phyloP scores from a whole-genome alignment of 768 basidiomycete species.

The Phlegmacium glaucopus region DNA sequence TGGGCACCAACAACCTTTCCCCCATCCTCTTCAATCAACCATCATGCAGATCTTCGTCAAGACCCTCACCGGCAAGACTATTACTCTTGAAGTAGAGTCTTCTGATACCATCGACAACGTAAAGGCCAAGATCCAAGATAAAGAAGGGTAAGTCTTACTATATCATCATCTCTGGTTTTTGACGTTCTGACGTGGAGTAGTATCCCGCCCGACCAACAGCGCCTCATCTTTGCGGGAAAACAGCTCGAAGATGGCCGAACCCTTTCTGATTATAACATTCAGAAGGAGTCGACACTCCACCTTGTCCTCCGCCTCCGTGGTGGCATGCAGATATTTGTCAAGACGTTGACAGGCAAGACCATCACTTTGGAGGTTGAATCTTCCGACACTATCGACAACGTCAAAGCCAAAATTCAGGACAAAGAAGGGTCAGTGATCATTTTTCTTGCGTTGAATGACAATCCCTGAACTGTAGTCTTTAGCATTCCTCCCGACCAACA shows the following conservation, averaged over 20 bases:
- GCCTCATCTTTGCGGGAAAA: conserved; percentile 80
- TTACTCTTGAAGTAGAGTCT: conserved; percentile 71
- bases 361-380: conserved; percentile 87
- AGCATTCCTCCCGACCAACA: conserved; percentile 87
- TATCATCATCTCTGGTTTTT: background rate
- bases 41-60: conserved; percentile 49
- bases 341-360: conserved; percentile 87
- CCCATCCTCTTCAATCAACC: conserved; percentile 11
- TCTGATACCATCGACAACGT: conserved; percentile 71
- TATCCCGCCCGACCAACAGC: conserved; percentile 77
- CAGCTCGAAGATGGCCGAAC: conserved; percentile 83
- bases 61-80: conserved; percentile 71
- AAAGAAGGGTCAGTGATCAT: conserved; percentile 56
- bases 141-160: conserved; percentile 60
- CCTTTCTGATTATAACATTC: conserved; percentile 66
- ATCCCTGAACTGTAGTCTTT: conserved; percentile 7
- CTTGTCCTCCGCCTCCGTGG: conserved; percentile 46
- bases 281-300: conserved; percentile 60
- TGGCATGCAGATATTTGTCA: conserved; percentile 84
- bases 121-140: conserved; percentile 85
- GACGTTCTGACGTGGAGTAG: conserved; percentile 25
- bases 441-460: background rate
- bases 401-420: conserved; percentile 83
- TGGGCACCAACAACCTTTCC: conserved; percentile 10
- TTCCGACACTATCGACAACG: conserved; percentile 73